A percentile compares a stretch with the other conserved stretches of the same genome.
phyloP scores from a whole-genome alignment of 1,284 basidiomycete species.

The Malassezia cuniculi region DNA sequence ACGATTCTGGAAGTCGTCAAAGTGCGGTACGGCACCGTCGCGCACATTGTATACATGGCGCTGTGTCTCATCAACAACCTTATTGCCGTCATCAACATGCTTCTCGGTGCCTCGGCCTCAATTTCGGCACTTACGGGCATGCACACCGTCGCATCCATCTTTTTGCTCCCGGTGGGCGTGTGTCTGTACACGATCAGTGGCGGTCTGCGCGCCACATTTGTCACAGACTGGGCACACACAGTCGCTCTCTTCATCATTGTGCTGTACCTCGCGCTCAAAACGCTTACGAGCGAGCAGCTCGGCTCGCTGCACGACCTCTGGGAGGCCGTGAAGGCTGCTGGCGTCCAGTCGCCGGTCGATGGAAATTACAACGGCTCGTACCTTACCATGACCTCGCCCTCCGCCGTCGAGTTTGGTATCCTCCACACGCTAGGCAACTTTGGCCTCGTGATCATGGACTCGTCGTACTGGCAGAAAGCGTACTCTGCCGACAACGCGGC shows the following conservation, averaged over 20 bases:
- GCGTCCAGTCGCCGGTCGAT: slow-evolving; percentile 40
- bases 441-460: slow-evolving; percentile 34
- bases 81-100: slow-evolving; percentile 36
- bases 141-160: slow-evolving; percentile 28
- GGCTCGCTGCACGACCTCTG: slow-evolving; percentile 7
- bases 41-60: slow-evolving; percentile 35
- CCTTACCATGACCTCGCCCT: slow-evolving; percentile 26
- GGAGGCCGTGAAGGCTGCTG: slow-evolving; percentile 8
- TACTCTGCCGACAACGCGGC: slow-evolving; percentile 28
- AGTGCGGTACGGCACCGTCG: slow-evolving; percentile 25
- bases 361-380: slow-evolving; percentile 54
- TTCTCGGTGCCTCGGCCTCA: slow-evolving; percentile 30
- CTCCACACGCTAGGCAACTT: slow-evolving; percentile 36
- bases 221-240: slow-evolving; percentile 34
- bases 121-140: slow-evolving; percentile 34
- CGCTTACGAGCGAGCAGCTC: slow-evolving; percentile 21
- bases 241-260: slow-evolving; percentile 33
- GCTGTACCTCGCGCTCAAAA: slow-evolving; percentile 27
- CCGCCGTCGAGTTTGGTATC: slow-evolving; percentile 27
- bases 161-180: slow-evolving; percentile 31
- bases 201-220: slow-evolving; percentile 29
- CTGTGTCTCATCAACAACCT: slow-evolving; percentile 34
- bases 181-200: slow-evolving; percentile 32
- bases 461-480: slow-evolving; percentile 34
- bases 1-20: slow-evolving; percentile 36